Evolutionary conservation across 371 early-diverging fungal species (phyloP).

Genomic region (Mucor saturninus): DNA sequence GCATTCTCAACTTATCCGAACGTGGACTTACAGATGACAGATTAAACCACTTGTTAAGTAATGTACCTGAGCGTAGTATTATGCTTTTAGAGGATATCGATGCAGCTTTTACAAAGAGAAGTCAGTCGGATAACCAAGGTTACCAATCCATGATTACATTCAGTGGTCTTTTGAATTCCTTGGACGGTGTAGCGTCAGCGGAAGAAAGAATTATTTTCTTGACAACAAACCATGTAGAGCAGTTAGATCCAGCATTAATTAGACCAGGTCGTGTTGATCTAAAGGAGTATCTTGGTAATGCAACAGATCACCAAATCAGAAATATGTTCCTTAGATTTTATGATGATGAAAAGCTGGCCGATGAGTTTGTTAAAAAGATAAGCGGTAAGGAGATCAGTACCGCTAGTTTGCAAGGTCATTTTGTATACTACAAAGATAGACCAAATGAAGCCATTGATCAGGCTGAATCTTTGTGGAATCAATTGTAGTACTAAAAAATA

Average conservation of each 20-base stretch:
- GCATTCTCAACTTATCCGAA: slow-evolving; percentile 93
- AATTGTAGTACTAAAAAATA: slow-evolving; percentile 18
- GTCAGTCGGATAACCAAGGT: slow-evolving; percentile 66
- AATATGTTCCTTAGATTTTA: slow-evolving; percentile 92
- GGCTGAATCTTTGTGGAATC: slow-evolving; percentile 40
- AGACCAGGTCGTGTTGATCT: slow-evolving; percentile 99
- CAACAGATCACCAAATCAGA: slow-evolving; percentile 75
- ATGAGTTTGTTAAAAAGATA: slow-evolving; percentile 69
- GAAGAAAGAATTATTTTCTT: slow-evolving; percentile 98
- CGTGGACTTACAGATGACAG: slow-evolving; percentile 96
- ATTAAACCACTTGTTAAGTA: slow-evolving; percentile 90
- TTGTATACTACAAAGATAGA: slow-evolving; percentile 85
- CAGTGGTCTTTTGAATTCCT: slow-evolving; percentile 97
- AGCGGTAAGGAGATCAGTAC: slow-evolving; percentile 69
- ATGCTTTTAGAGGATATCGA: slow-evolving; percentile 99
- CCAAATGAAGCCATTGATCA: slow-evolving; percentile 72
- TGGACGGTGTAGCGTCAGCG: slow-evolving; percentile 98
- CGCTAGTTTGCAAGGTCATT: slow-evolving; percentile 94
- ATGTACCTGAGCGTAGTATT: slow-evolving; percentile 94
- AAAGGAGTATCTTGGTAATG: slow-evolving; percentile 89
- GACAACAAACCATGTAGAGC: slow-evolving; percentile 99
- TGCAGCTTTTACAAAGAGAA: slow-evolving; percentile 90
- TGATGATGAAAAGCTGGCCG: slow-evolving; percentile 65
- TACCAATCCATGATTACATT: slow-evolving; percentile 97
- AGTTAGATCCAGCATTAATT: slow-evolving; percentile 96